Evolutionary conservation across 768 basidiomycete species (phyloP).

Genomic region (Rhizopogon sp.): DNA sequence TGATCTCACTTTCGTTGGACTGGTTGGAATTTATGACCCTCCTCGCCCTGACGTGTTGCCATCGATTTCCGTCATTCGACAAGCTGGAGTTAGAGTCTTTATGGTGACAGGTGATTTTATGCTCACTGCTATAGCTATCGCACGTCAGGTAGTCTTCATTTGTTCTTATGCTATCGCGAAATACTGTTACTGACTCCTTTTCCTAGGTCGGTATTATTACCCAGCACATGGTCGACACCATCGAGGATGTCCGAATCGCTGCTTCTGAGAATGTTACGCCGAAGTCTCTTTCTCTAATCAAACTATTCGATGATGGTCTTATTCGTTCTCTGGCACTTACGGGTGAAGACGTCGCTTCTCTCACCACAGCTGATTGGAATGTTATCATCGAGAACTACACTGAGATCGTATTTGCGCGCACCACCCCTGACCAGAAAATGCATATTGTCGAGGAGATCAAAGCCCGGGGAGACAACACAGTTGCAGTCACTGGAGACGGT

Average conservation of each 20-base stretch:
- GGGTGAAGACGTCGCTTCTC: conserved; percentile 36
- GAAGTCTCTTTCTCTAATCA: conserved; percentile 18
- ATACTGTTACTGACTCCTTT: neutral
- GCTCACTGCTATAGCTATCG: conserved; percentile 43
- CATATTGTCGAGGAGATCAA: conserved; percentile 52
- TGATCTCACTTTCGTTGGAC: conserved; percentile 37
- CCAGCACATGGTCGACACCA: conserved; percentile 29
- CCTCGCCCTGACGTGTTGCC: conserved; percentile 40
- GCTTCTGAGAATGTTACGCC: conserved; percentile 11
- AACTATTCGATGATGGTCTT: conserved; percentile 32
- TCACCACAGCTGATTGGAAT: conserved; percentile 36
- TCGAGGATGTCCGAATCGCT: conserved; percentile 21
- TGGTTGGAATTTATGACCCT: conserved; percentile 47
- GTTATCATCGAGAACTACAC: conserved; percentile 32
- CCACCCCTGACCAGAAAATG: conserved; percentile 54
- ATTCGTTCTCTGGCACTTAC: conserved; percentile 37
- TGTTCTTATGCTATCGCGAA: neutral
- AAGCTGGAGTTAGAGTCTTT: conserved; percentile 43
- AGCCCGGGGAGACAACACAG: conserved; percentile 39
- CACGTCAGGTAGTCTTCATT: conserved; percentile 30
- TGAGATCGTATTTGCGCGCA: conserved; percentile 49
- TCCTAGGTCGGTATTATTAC: conserved; percentile 38
- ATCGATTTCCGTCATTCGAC: conserved; percentile 37
- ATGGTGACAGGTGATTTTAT: conserved; percentile 48
- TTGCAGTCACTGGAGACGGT: conserved; percentile 55